These are phyloP conservation scores for Populus tremula DNA, from an alignment of 345 rosid genomes.

Conservation along the genomic window DNA sequence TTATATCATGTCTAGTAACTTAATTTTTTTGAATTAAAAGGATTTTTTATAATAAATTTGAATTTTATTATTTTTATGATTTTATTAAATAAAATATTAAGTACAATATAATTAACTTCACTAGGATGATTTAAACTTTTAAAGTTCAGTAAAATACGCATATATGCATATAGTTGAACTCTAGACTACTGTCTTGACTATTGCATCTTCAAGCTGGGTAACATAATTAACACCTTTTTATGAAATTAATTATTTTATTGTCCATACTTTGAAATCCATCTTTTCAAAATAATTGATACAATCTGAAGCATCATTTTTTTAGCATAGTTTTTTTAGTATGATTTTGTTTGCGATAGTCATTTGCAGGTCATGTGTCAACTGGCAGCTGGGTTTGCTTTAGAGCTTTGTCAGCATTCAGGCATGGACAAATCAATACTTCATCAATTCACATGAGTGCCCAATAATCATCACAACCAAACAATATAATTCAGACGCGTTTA, in stretches of 20 bases:
- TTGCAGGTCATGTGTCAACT: not conserved
- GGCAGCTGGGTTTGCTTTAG: slow-evolving; percentile 1
- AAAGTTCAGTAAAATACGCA: too few species aligned
- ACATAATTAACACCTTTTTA: not conserved
- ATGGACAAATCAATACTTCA: not conserved
- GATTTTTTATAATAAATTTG: too few species aligned
- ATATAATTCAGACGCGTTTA: not conserved
- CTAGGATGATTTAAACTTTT: too few species aligned
- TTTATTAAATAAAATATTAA: too few species aligned
- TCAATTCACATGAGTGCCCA: slow-evolving; percentile 2
- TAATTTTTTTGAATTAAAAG: too few species aligned
- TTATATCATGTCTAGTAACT: too few species aligned
- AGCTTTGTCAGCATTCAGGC: not conserved
- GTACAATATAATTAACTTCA: too few species aligned
- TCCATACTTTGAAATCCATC: not conserved
- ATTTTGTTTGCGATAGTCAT: not conserved
- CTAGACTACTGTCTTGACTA: not conserved
- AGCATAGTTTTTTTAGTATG: not conserved
- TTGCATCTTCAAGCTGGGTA: not conserved
- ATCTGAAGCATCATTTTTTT: not conserved
- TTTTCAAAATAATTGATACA: not conserved
- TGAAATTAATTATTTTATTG: not conserved
- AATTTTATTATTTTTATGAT: too few species aligned
- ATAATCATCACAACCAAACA: slow-evolving; percentile 5
- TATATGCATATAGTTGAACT: not conserved